phyloP scores from a whole-genome alignment of 2,329 filamentous ascomycete genomes.

The Hymenoscyphus scutula region DNA sequence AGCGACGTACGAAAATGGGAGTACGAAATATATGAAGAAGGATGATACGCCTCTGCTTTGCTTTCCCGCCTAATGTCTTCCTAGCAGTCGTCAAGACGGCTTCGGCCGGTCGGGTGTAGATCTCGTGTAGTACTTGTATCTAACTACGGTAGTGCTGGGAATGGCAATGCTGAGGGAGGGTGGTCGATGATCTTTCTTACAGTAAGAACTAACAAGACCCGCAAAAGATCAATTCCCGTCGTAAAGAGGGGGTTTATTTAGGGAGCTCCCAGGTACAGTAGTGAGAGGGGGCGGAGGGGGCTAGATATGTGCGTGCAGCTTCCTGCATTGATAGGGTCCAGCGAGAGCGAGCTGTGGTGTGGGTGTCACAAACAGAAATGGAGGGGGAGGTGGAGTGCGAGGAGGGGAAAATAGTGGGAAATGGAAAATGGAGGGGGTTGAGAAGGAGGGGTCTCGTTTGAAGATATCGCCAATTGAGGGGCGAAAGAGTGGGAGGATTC shows the following conservation, averaged over 20 bases:
- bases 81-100: neutral
- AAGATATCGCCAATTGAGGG: neutral
- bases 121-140: neutral
- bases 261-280: neutral
- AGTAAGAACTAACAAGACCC: neutral
- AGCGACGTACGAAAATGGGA: neutral
- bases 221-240: neutral
- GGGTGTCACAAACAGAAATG: neutral
- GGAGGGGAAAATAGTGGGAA: neutral
- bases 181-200: neutral
- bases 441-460: slow-evolving; percentile 2
- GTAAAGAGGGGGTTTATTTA: slow-evolving; percentile 4
- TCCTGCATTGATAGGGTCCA: slow-evolving; percentile 1
- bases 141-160: neutral
- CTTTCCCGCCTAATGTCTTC: slow-evolving; percentile 4
- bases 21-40: neutral
- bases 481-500: neutral
- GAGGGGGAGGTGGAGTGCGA: neutral
- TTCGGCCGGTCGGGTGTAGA: slow-evolving; percentile 3
- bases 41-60: neutral
- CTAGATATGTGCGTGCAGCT: slow-evolving; percentile 3
- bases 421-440: too few species aligned
- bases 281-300: neutral
- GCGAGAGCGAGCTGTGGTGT: neutral
- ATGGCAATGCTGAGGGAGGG: neutral